phyloP scores from a whole-genome alignment of 192 early-diverging fungal genomes.

The Coemansia sp. region DNA sequence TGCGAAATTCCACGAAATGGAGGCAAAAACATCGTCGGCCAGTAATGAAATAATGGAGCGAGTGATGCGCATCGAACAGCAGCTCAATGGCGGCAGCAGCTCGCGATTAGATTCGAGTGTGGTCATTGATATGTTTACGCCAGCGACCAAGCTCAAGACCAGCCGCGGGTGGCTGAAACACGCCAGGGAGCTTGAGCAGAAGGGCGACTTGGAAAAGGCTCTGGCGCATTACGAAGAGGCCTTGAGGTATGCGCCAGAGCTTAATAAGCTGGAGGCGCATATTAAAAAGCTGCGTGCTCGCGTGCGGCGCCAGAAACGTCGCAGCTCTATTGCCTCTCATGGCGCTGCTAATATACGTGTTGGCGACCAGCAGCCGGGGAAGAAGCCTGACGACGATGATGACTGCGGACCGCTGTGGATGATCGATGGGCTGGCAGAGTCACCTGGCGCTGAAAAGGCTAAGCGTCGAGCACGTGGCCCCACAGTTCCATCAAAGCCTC shows the following conservation, averaged over 20 bases:
- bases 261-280: conserved; percentile 52
- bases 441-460: conserved; percentile 54
- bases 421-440: conserved; percentile 45
- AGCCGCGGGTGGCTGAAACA: conserved; percentile 59
- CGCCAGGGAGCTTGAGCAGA: conserved; percentile 57
- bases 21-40: conserved; percentile 25
- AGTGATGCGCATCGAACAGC: conserved; percentile 53
- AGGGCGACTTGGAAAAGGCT: conserved; percentile 53
- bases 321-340: conserved; percentile 44
- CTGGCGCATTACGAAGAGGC: conserved; percentile 60
- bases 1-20: conserved; percentile 23
- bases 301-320: conserved; percentile 35
- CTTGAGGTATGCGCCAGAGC: conserved; percentile 51
- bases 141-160: conserved; percentile 62
- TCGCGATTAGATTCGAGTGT: conserved; percentile 34
- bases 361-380: neutral
- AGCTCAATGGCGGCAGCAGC: conserved; percentile 18
- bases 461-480: conserved; percentile 20
- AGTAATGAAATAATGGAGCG: conserved; percentile 54
- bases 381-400: conserved; percentile 21
- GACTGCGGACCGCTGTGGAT: conserved; percentile 43
- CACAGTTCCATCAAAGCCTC: conserved; percentile 8
- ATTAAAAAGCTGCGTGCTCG: conserved; percentile 45
- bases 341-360: conserved; percentile 31
- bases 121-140: conserved; percentile 58